These are phyloP conservation scores for Zygoascus hellenicus DNA, from an alignment of 1,139 yeast species.

Conservation along the genomic window DNA sequence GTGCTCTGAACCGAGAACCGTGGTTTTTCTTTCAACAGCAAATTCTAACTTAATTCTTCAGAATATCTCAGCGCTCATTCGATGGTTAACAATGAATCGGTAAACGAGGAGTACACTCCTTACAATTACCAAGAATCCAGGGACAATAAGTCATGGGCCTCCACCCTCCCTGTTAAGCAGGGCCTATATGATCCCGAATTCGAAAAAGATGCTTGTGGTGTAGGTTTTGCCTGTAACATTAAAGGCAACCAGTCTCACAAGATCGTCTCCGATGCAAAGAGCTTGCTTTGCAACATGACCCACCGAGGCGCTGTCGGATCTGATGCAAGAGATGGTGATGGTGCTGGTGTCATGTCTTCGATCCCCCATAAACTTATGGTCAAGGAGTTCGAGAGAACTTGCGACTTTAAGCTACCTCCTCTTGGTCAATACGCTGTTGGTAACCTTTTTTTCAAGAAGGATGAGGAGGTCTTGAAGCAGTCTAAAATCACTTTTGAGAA, in stretches of 20 bases:
- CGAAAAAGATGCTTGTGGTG: conserved; percentile 98
- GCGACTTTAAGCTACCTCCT: conserved; percentile 59
- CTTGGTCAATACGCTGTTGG: conserved; percentile 93
- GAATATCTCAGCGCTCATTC: not conserved
- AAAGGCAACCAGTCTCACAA: conserved; percentile 86
- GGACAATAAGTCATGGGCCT: conserved; percentile 86
- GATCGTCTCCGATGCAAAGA: conserved; percentile 81
- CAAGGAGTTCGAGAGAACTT: conserved; percentile 63
- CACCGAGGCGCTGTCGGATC: conserved; percentile 97
- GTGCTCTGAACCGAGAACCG: not conserved
- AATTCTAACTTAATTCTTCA: not conserved
- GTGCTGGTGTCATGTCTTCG: conserved; percentile 94
- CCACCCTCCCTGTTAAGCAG: conserved; percentile 75
- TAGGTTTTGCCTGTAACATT: conserved; percentile 93
- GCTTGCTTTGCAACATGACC: conserved; percentile 91
- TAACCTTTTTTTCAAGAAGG: conserved; percentile 84
- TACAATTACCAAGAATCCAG: conserved; percentile 71
- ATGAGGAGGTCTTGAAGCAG: conserved; percentile 55
- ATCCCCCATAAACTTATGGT: conserved; percentile 83
- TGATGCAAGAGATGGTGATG: conserved; percentile 96
- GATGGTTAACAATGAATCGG: conserved; percentile 18
- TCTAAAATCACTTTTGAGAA: conserved; percentile 73
- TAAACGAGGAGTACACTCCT: conserved; percentile 30
- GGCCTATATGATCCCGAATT: conserved; percentile 91
- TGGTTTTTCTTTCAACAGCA: not conserved